A percentile compares a stretch with the other conserved stretches of the same genome.
Conservation (phyloP, 1,139 yeast genomes). For the Groenewaldozyma auringiensis region DNA sequence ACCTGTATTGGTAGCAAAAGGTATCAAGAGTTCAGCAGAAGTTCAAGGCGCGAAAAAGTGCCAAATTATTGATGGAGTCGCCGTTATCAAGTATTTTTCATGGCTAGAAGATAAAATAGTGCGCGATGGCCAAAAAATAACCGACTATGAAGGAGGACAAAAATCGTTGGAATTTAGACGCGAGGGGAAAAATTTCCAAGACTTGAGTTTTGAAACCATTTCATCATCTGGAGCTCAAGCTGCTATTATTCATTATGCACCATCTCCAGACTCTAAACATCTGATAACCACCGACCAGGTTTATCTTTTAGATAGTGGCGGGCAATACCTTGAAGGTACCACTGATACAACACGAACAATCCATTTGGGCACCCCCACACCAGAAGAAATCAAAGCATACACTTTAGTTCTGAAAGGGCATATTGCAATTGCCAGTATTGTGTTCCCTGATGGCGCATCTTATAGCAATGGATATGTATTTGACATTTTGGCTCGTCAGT, state of each 20-base stretch:
- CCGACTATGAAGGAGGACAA: slow-evolving; percentile 74
- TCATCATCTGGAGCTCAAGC: slow-evolving; percentile 92
- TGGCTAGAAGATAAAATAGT: slow-evolving; percentile 71
- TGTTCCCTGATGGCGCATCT: slow-evolving; percentile 73
- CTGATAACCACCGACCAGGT: slow-evolving; percentile 69
- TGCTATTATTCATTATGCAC: slow-evolving; percentile 87
- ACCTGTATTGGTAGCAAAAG: slow-evolving; percentile 62
- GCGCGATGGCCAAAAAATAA: slow-evolving; percentile 49
- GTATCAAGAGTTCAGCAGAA: slow-evolving; percentile 69
- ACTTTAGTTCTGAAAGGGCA: slow-evolving; percentile 92
- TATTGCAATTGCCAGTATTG: slow-evolving; percentile 64
- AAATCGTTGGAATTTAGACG: slow-evolving; percentile 57
- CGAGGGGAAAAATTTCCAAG: slow-evolving; percentile 49
- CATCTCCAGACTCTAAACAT: slow-evolving; percentile 52
- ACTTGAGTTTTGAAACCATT: slow-evolving; percentile 86
- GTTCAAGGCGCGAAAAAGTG: slow-evolving; percentile 68
- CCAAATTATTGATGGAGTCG: slow-evolving; percentile 82
- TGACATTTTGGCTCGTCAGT: slow-evolving; percentile 86
- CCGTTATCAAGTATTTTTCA: slow-evolving; percentile 67
- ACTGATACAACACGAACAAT: slow-evolving; percentile 93
- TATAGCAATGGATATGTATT: slow-evolving; percentile 59
- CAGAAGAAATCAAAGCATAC: slow-evolving; percentile 64
- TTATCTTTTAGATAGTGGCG: slow-evolving; percentile 86
- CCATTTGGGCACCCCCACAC: slow-evolving; percentile 65
- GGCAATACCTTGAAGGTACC: slow-evolving; percentile 91